Conservation (phyloP, 2,329 filamentous ascomycete genomes). For the Drechslerella dactyloides region DNA sequence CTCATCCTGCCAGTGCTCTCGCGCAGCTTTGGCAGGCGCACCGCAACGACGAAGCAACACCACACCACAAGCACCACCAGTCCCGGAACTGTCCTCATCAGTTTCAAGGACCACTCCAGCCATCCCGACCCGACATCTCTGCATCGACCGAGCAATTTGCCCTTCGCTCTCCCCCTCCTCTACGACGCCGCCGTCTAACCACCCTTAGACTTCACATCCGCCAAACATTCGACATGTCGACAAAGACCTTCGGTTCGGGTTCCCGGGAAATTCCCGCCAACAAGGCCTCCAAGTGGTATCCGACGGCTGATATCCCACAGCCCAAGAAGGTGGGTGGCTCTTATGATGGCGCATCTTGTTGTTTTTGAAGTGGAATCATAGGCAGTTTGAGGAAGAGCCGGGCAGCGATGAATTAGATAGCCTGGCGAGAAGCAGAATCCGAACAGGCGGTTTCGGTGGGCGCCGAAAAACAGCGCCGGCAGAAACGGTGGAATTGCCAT, state of each 20-base stretch:
- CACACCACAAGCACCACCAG: slow-evolving; percentile 38
- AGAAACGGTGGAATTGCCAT: not conserved
- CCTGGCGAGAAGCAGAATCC: not conserved
- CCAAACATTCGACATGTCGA: slow-evolving; percentile 65
- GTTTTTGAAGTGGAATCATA: slow-evolving; percentile 2
- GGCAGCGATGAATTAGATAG: slow-evolving; percentile 20
- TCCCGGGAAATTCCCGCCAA: slow-evolving; percentile 85
- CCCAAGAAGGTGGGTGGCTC: slow-evolving; percentile 83
- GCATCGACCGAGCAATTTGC: slow-evolving; percentile 23
- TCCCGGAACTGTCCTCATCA: slow-evolving; percentile 16
- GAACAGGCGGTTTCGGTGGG: slow-evolving; percentile 1
- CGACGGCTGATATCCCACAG: slow-evolving; percentile 85
- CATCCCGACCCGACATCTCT: slow-evolving; percentile 40
- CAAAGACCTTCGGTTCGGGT: slow-evolving; percentile 92
- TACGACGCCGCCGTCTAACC: slow-evolving; percentile 10
- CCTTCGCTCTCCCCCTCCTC: slow-evolving; percentile 18
- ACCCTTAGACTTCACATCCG: slow-evolving; percentile 19
- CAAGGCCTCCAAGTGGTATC: slow-evolving; percentile 99
- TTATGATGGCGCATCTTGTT: slow-evolving; percentile 19
- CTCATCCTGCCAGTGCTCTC: slow-evolving; percentile 28
- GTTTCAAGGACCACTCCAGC: slow-evolving; percentile 18
- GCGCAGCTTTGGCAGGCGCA: slow-evolving; percentile 32
- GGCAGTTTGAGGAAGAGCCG: not conserved
- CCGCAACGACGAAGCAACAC: slow-evolving; percentile 36
- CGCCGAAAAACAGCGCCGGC: not conserved